These are phyloP conservation scores for Mikania micrantha DNA, from an alignment of 129 eudicot genomes.

Conservation along the genomic window DNA sequence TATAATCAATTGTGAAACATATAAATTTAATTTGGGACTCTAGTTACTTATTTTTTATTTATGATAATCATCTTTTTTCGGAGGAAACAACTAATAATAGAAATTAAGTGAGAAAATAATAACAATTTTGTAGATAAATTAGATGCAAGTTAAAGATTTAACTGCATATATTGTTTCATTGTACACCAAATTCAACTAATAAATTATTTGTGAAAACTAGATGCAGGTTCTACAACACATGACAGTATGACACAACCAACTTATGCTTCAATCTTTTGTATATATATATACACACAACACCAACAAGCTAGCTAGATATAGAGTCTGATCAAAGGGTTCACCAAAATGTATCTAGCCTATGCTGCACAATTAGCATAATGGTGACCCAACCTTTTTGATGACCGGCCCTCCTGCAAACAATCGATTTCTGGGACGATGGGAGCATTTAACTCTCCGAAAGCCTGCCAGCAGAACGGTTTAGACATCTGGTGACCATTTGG, in stretches of 20 bases:
- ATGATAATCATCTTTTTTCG: no score
- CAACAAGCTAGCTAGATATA: conserved; percentile 16
- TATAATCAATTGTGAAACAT: no score
- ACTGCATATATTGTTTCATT: neutral
- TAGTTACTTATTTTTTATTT: no score
- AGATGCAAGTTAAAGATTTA: neutral
- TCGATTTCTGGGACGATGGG: conserved; percentile 57
- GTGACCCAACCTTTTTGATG: conserved; percentile 35
- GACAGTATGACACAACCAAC: no score
- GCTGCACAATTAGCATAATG: conserved; percentile 44
- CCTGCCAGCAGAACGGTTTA: conserved; percentile 77
- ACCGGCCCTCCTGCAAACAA: conserved; percentile 56
- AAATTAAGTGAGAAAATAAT: no score
- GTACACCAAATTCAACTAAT: neutral
- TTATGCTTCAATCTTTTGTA: neutral
- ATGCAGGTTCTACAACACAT: neutral
- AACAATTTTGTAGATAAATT: neutral
- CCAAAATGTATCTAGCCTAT: conserved; percentile 6
- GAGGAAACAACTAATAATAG: no score
- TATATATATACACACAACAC: conserved; percentile 16
- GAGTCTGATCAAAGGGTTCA: conserved; percentile 16
- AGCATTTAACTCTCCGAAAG: conserved; percentile 53
- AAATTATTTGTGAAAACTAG: neutral
- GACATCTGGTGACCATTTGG: conserved; percentile 40
- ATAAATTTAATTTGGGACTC: no score